Conservation (phyloP, 2,329 filamentous ascomycete genomes). For the Esteya vermicola region DNA sequence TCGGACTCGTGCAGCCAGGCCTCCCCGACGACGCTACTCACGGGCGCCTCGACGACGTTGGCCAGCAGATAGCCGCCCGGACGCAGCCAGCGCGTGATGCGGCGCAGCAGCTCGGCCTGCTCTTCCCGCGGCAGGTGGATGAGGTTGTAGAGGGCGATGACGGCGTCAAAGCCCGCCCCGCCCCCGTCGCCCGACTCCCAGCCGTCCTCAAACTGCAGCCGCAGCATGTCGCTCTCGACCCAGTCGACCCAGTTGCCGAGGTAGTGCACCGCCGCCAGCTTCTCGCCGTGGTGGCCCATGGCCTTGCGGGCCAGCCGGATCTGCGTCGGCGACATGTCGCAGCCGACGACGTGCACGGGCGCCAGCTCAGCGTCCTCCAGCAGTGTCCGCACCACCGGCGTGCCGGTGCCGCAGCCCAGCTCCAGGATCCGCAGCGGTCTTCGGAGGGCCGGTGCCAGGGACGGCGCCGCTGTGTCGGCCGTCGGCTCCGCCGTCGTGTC, state of each 20-base stretch:
- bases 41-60: conserved; percentile 24
- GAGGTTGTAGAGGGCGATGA: conserved; percentile 38
- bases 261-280: not conserved
- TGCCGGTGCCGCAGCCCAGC: conserved; percentile 26
- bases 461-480: too few relatives aligned
- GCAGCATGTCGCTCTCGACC: conserved; percentile 24
- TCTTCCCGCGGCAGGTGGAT: conserved; percentile 38
- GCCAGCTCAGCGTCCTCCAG: conserved; percentile 13
- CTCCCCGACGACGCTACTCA: conserved; percentile 16
- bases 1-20: conserved; percentile 24
- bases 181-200: not conserved
- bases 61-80: conserved; percentile 34
- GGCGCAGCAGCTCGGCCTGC: conserved; percentile 29
- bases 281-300: conserved; percentile 11
- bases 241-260: conserved; percentile 13
- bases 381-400: conserved; percentile 21
- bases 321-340: conserved; percentile 27
- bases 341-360: conserved; percentile 18
- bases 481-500: too few relatives aligned
- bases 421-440: conserved; percentile 19
- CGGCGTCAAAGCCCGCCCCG: conserved; percentile 28
- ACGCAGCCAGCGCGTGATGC: conserved; percentile 32
- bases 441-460: too few relatives aligned
- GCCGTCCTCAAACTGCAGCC: conserved; percentile 15
- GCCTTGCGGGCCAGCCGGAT: conserved; percentile 17